These are phyloP conservation scores for Cryptosporidium parvum DNA, from an alignment of 169 alveolate genomes.

Conservation along the genomic window DNA sequence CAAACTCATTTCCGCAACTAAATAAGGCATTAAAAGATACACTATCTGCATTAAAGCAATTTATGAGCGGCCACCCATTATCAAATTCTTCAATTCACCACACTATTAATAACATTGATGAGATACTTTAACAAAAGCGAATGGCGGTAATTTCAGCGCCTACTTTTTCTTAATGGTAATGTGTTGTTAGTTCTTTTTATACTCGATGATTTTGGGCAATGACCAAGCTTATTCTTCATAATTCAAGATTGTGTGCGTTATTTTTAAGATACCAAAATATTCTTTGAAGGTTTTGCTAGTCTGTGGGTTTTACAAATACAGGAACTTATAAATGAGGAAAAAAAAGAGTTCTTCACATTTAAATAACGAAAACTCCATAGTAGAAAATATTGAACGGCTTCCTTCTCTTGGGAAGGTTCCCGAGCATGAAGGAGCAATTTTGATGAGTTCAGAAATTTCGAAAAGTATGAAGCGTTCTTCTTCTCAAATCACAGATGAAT, in stretches of 20 bases:
- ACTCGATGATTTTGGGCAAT: neutral
- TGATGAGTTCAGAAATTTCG: conserved; percentile 67
- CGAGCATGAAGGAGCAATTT: conserved; percentile 72
- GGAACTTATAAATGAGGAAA: conserved; percentile 8
- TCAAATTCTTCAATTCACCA: conserved; percentile 2
- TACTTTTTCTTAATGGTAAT: neutral
- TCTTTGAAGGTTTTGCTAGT: neutral
- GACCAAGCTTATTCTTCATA: too few relatives aligned
- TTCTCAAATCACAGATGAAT: conserved; percentile 63
- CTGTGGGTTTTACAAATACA: too few relatives aligned
- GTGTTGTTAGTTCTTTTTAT: neutral
- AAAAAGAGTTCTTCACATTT: conserved; percentile 11
- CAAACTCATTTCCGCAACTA: conserved; percentile 60
- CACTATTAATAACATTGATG: conserved; percentile 12
- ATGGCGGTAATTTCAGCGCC: neutral
- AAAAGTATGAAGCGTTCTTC: conserved; percentile 64
- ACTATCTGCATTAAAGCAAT: conserved; percentile 27
- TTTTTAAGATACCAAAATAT: too few relatives aligned
- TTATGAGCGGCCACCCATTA: neutral
- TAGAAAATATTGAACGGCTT: conserved; percentile 53
- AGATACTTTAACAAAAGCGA: neutral
- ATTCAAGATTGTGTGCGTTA: neutral
- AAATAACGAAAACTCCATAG: conserved; percentile 30
- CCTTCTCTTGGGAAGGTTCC: conserved; percentile 76
- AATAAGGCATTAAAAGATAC: conserved; percentile 37